Conservation (phyloP, 1,139 yeast species). For the Kurtzmaniella quercitrusa region DNA sequence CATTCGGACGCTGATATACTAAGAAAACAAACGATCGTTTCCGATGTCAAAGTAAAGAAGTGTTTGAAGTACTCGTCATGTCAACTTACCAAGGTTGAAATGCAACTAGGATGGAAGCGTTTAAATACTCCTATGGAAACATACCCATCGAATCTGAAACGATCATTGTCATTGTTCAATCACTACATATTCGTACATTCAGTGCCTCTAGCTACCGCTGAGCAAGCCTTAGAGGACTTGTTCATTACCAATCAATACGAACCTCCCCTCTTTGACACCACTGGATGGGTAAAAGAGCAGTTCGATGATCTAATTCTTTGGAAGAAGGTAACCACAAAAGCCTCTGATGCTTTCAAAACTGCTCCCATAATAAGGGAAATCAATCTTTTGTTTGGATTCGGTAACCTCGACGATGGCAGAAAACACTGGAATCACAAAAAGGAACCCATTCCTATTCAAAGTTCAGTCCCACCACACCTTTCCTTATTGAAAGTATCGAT, state of each 20-base stretch:
- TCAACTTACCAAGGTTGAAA: slow-evolving; percentile 5
- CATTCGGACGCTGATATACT: background rate
- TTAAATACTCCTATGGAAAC: slow-evolving; percentile 5
- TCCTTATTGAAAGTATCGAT: slow-evolving; percentile 9
- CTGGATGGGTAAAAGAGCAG: slow-evolving; percentile 6
- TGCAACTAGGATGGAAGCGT: slow-evolving; percentile 6
- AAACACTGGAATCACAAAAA: slow-evolving; percentile 15
- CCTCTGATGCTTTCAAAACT: background rate
- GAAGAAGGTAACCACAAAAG: slow-evolving; percentile 5
- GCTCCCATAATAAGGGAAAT: slow-evolving; percentile 13
- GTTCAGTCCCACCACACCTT: slow-evolving; percentile 14
- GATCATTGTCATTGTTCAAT: slow-evolving; percentile 4
- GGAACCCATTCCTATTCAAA: slow-evolving; percentile 12
- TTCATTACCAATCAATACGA: slow-evolving; percentile 2
- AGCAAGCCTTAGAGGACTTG: slow-evolving; percentile 6
- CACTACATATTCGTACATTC: slow-evolving; percentile 5
- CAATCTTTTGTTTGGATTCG: slow-evolving; percentile 18
- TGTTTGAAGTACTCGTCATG: slow-evolving; percentile 7
- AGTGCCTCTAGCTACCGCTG: slow-evolving; percentile 1
- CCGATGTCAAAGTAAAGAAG: slow-evolving; percentile 7
- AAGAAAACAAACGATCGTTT: slow-evolving; percentile 2
- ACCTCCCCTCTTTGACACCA: slow-evolving; percentile 1
- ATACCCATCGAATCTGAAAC: slow-evolving; percentile 1
- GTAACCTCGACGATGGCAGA: slow-evolving; percentile 17
- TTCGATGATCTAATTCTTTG: slow-evolving; percentile 7